A percentile compares a stretch with the other conserved stretches of the same genome.
These are phyloP conservation scores for Pseudogymnoascus sp. DNA, from an alignment of 2,329 filamentous ascomycete genomes.

Conservation along the genomic window DNA sequence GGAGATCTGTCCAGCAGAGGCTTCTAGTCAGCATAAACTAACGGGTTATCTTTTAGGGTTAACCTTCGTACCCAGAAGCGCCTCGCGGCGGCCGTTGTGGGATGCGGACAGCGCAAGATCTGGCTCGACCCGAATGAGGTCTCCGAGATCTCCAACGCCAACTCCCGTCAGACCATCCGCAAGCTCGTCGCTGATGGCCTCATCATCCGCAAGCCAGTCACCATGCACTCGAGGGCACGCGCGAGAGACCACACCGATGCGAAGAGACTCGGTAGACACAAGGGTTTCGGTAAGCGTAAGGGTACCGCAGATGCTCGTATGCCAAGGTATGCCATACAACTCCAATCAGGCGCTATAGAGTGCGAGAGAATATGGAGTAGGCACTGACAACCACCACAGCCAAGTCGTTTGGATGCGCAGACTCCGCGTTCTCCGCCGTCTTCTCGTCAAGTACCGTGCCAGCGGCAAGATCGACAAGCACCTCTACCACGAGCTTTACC, in stretches of 20 bases:
- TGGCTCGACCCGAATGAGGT: slow-evolving; percentile 99
- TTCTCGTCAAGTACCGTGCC: slow-evolving; percentile 99
- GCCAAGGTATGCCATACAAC: slow-evolving; percentile 66
- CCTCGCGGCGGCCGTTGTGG: slow-evolving; percentile 96
- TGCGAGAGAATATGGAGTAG: slow-evolving; percentile 6
- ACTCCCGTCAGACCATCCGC: slow-evolving; percentile 99
- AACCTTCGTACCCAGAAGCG: slow-evolving; percentile 99
- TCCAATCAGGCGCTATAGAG: neutral
- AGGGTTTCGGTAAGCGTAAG: slow-evolving; percentile 99
- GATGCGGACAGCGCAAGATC: slow-evolving; percentile 99
- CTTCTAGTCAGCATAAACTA: neutral
- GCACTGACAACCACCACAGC: slow-evolving; percentile 41
- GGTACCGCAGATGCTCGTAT: slow-evolving; percentile 99
- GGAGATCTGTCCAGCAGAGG: neutral
- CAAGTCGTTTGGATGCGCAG: slow-evolving; percentile 99
- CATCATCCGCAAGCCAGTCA: slow-evolving; percentile 99
- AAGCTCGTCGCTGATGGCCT: slow-evolving; percentile 99
- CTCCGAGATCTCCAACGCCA: slow-evolving; percentile 99
- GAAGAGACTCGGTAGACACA: slow-evolving; percentile 92
- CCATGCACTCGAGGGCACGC: slow-evolving; percentile 97
- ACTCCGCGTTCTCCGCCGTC: slow-evolving; percentile 96
- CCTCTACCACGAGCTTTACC: slow-evolving; percentile 99
- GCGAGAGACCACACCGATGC: slow-evolving; percentile 92
- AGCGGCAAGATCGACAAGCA: slow-evolving; percentile 99
- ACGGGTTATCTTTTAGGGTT: slow-evolving; percentile 58